Evolutionary conservation across 148 eudicot genomes (phyloP).

Genomic region (Oxyria digyna): DNA sequence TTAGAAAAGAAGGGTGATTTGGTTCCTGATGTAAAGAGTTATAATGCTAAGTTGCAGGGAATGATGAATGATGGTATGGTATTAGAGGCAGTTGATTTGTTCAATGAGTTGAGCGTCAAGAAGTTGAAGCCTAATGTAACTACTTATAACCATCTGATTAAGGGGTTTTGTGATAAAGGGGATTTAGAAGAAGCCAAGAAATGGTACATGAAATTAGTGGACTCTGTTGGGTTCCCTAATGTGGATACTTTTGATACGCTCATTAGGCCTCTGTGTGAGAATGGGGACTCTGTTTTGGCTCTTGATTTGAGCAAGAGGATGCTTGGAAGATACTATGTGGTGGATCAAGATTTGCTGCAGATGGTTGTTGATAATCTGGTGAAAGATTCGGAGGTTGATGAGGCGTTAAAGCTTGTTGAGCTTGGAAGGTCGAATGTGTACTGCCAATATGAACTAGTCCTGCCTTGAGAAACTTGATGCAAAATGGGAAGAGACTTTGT

Average conservation of each 20-base stretch:
- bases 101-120: slow-evolving; percentile 13
- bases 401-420: slow-evolving; percentile 17
- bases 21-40: slow-evolving; percentile 18
- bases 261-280: slow-evolving; percentile 15
- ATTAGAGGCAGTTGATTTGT: slow-evolving; percentile 12
- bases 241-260: not conserved
- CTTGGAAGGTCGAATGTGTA: slow-evolving; percentile 12
- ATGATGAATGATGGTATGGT: slow-evolving; percentile 8
- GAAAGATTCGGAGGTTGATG: slow-evolving; percentile 14
- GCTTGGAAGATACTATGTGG: slow-evolving; percentile 4
- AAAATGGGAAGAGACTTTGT: not conserved
- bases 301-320: slow-evolving; percentile 16
- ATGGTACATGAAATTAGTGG: slow-evolving; percentile 17
- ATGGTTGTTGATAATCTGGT: slow-evolving; percentile 22
- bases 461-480: slow-evolving; percentile 1
- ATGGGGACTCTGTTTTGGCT: slow-evolving; percentile 19
- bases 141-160: slow-evolving; percentile 18
- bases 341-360: slow-evolving; percentile 14
- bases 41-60: slow-evolving; percentile 16
- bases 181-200: slow-evolving; percentile 18
- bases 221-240: not conserved
- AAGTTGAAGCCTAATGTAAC: slow-evolving; percentile 15
- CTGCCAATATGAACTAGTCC: not conserved
- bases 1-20: slow-evolving; percentile 9
- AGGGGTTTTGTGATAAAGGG: slow-evolving; percentile 17